Evolutionary conservation across 441 rosid genomes (phyloP).

Genomic region (Codiaeum variegatum): DNA sequence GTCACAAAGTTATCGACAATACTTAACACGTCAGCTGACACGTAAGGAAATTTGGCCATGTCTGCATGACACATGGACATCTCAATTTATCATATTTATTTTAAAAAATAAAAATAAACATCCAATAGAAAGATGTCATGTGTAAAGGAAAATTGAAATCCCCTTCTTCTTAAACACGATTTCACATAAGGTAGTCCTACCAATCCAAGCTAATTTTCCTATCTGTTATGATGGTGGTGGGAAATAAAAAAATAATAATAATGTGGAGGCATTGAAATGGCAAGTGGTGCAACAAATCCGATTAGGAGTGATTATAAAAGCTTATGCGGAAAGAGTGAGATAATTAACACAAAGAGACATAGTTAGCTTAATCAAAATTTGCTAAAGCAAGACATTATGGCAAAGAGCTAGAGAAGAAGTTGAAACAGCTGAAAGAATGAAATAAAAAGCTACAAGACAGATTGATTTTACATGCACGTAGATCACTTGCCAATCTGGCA

Average conservation of each 20-base stretch:
- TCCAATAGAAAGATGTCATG: too few species aligned
- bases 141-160: too few species aligned
- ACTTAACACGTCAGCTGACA: too few species aligned
- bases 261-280: constrained; percentile 77
- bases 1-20: too few species aligned
- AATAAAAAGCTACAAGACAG: constrained; percentile 64
- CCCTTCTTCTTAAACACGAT: too few species aligned
- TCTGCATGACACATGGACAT: too few species aligned
- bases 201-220: too few species aligned
- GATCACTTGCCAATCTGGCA: constrained; percentile 96
- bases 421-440: constrained; percentile 73
- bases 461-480: constrained; percentile 76
- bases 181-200: too few species aligned
- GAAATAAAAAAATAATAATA: constrained; percentile 20
- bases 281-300: constrained; percentile 87
- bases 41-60: too few species aligned
- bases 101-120: too few species aligned
- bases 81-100: too few species aligned
- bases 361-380: constrained; percentile 85
- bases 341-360: constrained; percentile 83
- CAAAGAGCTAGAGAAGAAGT: constrained; percentile 79
- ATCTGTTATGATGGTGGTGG: constrained; percentile 6
- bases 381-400: constrained; percentile 81
- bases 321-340: constrained; percentile 89
- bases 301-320: constrained; percentile 73